These are phyloP conservation scores for Starmera dryadoides DNA, from an alignment of 805 yeast species.

Conservation along the genomic window DNA sequence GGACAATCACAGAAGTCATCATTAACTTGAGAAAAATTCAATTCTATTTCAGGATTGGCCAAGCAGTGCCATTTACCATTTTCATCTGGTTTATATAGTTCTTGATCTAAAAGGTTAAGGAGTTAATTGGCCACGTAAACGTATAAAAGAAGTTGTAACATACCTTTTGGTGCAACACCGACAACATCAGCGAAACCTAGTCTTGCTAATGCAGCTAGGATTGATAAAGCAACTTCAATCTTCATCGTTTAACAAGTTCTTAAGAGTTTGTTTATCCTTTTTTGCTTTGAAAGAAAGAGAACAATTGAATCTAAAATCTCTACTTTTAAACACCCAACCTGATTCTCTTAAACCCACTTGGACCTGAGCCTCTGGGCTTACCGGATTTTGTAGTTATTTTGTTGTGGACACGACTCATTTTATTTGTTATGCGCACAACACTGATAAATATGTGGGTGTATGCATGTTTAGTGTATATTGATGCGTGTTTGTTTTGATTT, in stretches of 20 bases:
- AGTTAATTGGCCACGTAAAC: background rate
- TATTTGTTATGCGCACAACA: no score
- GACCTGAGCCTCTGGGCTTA: no score
- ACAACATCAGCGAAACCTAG: background rate
- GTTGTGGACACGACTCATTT: no score
- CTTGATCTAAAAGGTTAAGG: constrained; percentile 14
- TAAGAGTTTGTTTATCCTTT: background rate
- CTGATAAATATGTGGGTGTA: no score
- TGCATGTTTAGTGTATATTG: no score
- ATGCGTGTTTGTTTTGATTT: no score
- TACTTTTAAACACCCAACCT: no score
- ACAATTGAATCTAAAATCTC: no score
- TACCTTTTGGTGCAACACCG: constrained; percentile 17
- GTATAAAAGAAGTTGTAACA: background rate
- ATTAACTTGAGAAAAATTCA: constrained; percentile 60
- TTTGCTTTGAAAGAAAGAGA: no score
- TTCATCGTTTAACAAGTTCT: background rate
- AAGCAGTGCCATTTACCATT: constrained; percentile 66
- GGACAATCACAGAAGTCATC: constrained; percentile 96
- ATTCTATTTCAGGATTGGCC: constrained; percentile 51
- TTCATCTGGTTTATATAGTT: constrained; percentile 42
- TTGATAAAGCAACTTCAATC: background rate
- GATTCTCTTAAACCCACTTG: no score
- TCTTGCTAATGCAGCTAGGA: background rate
- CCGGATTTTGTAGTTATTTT: no score